These are phyloP conservation scores for Asterionellopsis glacialis DNA, from an alignment of 108 stramenopile genomes.

Conservation along the genomic window DNA sequence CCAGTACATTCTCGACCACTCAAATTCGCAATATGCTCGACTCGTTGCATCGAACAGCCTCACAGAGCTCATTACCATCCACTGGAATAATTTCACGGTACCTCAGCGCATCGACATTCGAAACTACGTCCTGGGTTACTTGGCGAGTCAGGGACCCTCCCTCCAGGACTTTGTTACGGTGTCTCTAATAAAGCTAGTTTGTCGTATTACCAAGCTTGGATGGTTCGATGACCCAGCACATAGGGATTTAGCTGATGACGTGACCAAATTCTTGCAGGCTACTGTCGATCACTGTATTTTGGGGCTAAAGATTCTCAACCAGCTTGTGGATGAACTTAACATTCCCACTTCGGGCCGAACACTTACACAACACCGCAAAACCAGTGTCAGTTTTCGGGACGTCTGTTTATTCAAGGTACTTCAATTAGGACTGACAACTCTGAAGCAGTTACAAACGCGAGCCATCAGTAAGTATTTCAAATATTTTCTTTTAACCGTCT, in stretches of 20 bases:
- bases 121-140: conserved; percentile 93
- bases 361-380: conserved; percentile 94
- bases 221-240: conserved; percentile 95
- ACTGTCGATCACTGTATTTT: conserved; percentile 93
- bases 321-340: conserved; percentile 96
- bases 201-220: conserved; percentile 96
- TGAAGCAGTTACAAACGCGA: conserved; percentile 88
- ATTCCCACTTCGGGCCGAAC: conserved; percentile 90
- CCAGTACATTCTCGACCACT: conserved; percentile 95
- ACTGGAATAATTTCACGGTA: conserved; percentile 94
- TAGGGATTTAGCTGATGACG: conserved; percentile 92
- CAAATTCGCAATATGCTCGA: conserved; percentile 85
- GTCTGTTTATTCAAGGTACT: conserved; percentile 90
- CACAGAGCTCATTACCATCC: conserved; percentile 90
- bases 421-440: conserved; percentile 86
- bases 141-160: conserved; percentile 88
- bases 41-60: conserved; percentile 91
- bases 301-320: conserved; percentile 93
- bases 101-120: conserved; percentile 92
- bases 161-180: conserved; percentile 88
- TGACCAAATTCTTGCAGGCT: conserved; percentile 93
- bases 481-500: not conserved
- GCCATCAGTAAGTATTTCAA: conserved; percentile 61
- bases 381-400: conserved; percentile 95
- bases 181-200: conserved; percentile 88